These are phyloP conservation scores for Bryoerythrophyllum caledonicum DNA, from an alignment of 225 moss, liverwort and hornwort species.

Conservation along the genomic window DNA sequence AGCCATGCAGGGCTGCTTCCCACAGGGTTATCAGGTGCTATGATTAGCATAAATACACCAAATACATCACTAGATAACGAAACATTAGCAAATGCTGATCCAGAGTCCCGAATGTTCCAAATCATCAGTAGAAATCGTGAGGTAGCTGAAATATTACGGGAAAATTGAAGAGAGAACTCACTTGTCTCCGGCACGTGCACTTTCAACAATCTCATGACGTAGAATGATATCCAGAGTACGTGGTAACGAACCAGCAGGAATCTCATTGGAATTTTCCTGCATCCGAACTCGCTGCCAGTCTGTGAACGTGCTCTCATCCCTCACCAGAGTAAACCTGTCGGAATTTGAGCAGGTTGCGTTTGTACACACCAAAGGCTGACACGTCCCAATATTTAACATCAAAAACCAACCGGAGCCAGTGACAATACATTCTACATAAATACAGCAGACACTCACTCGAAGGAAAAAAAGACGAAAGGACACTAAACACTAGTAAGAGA, in stretches of 20 bases:
- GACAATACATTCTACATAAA: neutral
- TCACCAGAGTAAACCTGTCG: conserved; percentile 69
- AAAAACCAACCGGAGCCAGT: conserved; percentile 12
- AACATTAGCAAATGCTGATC: neutral
- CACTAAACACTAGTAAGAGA: neutral
- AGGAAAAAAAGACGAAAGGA: neutral
- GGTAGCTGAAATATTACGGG: neutral
- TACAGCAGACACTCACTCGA: neutral
- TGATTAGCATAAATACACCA: neutral
- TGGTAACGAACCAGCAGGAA: conserved; percentile 96
- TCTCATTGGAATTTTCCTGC: conserved; percentile 96
- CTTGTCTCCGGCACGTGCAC: conserved; percentile 98
- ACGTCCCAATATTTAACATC: conserved; percentile 31
- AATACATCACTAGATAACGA: neutral
- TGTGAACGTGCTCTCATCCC: conserved; percentile 78
- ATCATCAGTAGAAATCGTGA: neutral
- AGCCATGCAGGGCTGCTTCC: conserved; percentile 1
- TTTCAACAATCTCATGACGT: conserved; percentile 96
- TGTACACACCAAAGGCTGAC: conserved; percentile 82
- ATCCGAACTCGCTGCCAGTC: conserved; percentile 98
- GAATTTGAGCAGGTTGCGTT: conserved; percentile 82
- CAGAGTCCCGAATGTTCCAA: conserved; percentile 11
- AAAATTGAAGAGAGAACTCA: conserved; percentile 41
- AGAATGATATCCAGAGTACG: conserved; percentile 92
- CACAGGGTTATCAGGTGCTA: neutral